These are phyloP conservation scores for Styphnolobium japonicum DNA, from an alignment of 306 rosid genomes.

Conservation along the genomic window DNA sequence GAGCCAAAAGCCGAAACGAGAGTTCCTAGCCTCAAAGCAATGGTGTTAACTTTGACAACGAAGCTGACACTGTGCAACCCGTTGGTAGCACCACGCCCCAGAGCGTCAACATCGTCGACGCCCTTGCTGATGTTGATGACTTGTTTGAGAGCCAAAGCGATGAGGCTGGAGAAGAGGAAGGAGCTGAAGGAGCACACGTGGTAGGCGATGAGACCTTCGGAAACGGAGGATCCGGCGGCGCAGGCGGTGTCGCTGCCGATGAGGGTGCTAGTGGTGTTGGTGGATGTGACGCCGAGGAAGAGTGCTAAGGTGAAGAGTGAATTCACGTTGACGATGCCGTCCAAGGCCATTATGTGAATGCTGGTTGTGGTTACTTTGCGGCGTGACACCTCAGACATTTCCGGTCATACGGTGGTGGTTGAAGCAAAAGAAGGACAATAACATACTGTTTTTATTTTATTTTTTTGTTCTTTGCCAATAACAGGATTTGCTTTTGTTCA, in stretches of 20 bases:
- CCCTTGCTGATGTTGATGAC: slow-evolving; percentile 43
- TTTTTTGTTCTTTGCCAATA: background rate
- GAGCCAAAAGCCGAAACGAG: slow-evolving; percentile 71
- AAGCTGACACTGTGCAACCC: slow-evolving; percentile 25
- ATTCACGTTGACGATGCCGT: slow-evolving; percentile 78
- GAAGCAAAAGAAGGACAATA: background rate
- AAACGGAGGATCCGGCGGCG: slow-evolving; percentile 38
- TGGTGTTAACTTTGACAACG: slow-evolving; percentile 38
- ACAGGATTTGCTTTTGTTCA: background rate
- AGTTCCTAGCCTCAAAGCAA: slow-evolving; percentile 57
- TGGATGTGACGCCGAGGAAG: slow-evolving; percentile 73
- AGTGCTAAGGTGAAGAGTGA: slow-evolving; percentile 85
- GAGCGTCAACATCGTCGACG: background rate
- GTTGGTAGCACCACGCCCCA: background rate
- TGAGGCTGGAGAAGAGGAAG: slow-evolving; percentile 91
- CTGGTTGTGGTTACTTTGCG: slow-evolving; percentile 44
- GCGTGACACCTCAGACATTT: slow-evolving; percentile 49
- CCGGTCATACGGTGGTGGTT: background rate
- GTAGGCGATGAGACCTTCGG: slow-evolving; percentile 54
- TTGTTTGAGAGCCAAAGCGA: slow-evolving; percentile 78
- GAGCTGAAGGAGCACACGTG: slow-evolving; percentile 88
- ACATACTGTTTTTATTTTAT: background rate
- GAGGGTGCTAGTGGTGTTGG: slow-evolving; percentile 40
- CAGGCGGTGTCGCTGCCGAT: slow-evolving; percentile 34
- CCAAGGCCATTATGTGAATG: slow-evolving; percentile 82